Evolutionary conservation across 164 flowering plant species (phyloP).

Genomic region (Magnolia changhungtana): DNA sequence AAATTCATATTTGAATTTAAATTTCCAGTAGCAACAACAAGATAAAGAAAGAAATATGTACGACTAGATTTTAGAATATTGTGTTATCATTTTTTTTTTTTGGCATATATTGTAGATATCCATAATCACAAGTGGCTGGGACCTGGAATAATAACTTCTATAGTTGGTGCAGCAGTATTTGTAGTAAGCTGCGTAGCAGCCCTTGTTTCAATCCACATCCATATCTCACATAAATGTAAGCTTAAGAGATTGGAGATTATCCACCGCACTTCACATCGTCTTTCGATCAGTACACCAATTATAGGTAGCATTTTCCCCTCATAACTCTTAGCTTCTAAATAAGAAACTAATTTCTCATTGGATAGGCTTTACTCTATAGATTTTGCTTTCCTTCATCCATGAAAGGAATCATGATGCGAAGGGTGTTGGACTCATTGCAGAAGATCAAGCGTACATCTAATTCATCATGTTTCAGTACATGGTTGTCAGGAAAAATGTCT

Average conservation of each 20-base stretch:
- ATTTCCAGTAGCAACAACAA: too few species aligned
- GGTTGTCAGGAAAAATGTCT: conserved; percentile 8
- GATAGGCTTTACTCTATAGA: neutral
- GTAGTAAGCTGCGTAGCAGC: conserved; percentile 44
- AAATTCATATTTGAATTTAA: too few species aligned
- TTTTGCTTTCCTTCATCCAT: conserved; percentile 1
- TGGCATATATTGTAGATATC: neutral
- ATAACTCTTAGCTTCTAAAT: neutral
- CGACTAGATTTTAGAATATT: too few species aligned
- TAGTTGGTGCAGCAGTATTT: conserved; percentile 47
- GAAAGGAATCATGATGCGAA: neutral
- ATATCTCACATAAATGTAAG: neutral
- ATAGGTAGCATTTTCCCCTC: conserved; percentile 34
- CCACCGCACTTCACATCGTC: conserved; percentile 30
- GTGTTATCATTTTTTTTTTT: too few species aligned
- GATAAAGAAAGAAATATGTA: too few species aligned
- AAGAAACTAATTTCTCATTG: neutral
- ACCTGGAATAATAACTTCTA: conserved; percentile 44
- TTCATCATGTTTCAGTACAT: neutral
- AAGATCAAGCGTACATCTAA: too few species aligned
- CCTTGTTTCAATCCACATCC: conserved; percentile 23
- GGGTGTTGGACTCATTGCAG: too few species aligned
- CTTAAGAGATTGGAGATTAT: conserved; percentile 18
- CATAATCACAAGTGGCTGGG: conserved; percentile 31
- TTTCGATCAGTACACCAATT: conserved; percentile 29